phyloP scores from a whole-genome alignment of 768 basidiomycete genomes.

The Rhodotorula taiwanensis region DNA sequence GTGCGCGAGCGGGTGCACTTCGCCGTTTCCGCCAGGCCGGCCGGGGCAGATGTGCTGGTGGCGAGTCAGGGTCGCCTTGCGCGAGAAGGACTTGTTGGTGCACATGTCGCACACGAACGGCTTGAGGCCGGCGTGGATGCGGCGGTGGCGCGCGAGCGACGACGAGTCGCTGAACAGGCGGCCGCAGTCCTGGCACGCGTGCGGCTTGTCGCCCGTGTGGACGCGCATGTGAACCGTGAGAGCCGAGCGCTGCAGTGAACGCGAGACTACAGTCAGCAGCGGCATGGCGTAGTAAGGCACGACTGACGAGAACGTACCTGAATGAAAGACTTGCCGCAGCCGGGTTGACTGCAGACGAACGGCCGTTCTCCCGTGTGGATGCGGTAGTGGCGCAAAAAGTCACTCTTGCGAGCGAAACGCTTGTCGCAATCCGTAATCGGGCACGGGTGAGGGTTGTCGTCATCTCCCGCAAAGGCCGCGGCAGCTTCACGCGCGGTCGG shows the following conservation, averaged over 20 bases:
- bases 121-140: slow-evolving; percentile 65
- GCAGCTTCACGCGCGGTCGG: slow-evolving; percentile 32
- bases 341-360: slow-evolving; percentile 61
- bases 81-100: slow-evolving; percentile 80
- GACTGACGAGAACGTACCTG: slow-evolving; percentile 53
- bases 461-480: slow-evolving; percentile 24
- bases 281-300: slow-evolving; percentile 8
- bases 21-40: neutral
- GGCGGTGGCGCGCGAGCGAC: slow-evolving; percentile 78
- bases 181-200: slow-evolving; percentile 77
- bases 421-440: slow-evolving; percentile 57
- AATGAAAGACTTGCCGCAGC: slow-evolving; percentile 85
- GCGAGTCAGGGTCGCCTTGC: slow-evolving; percentile 72
- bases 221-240: slow-evolving; percentile 78
- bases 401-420: slow-evolving; percentile 73
- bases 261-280: too few relatives aligned
- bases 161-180: slow-evolving; percentile 85
- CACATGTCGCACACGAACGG: slow-evolving; percentile 78
- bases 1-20: neutral
- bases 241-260: slow-evolving; percentile 63
- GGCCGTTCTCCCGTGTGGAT: slow-evolving; percentile 89
- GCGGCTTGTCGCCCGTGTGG: slow-evolving; percentile 85
- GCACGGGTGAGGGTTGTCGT: slow-evolving; percentile 32
- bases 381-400: slow-evolving; percentile 73
- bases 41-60: slow-evolving; percentile 46